Evolutionary conservation across 2,329 filamentous ascomycete genomes (phyloP).

Genomic region (Bipolaris victoriae): DNA sequence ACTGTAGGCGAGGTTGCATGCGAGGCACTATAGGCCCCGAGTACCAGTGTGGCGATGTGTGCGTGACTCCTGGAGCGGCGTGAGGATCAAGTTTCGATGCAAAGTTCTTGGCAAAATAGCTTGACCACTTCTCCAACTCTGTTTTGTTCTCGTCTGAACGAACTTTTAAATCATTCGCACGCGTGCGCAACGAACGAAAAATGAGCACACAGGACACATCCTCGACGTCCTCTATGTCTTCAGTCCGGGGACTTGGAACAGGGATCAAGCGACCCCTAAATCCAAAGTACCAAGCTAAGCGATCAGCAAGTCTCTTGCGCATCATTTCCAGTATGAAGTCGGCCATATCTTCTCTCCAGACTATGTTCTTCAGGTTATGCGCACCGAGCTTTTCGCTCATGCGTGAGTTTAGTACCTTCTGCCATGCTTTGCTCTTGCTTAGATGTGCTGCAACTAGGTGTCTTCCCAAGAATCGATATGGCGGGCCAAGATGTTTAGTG

Average conservation of each 20-base stretch:
- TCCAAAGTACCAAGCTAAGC: constrained; percentile 46
- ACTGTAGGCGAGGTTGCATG: constrained; percentile 36
- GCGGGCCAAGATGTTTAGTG: constrained; percentile 30
- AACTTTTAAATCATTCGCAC: constrained; percentile 31
- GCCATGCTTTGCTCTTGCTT: constrained; percentile 32
- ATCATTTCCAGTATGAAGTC: constrained; percentile 50
- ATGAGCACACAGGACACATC: constrained; percentile 39
- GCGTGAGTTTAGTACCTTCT: constrained; percentile 28
- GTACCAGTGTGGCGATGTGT: constrained; percentile 38
- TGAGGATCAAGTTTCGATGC: constrained; percentile 35
- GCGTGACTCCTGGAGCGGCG: constrained; percentile 26
- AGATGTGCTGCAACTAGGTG: constrained; percentile 24
- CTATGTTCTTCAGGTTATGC: constrained; percentile 41
- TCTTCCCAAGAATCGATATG: constrained; percentile 31
- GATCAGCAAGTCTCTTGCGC: constrained; percentile 44
- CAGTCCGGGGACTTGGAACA: constrained; percentile 26
- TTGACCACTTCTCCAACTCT: constrained; percentile 33
- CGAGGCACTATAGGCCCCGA: constrained; percentile 31
- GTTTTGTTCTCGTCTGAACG: constrained; percentile 20
- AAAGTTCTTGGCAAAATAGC: constrained; percentile 24
- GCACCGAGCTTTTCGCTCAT: constrained; percentile 44
- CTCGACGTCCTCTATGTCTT: constrained; percentile 34
- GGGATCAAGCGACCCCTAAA: constrained; percentile 31
- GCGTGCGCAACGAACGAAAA: constrained; percentile 33
- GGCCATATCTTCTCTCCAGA: constrained; percentile 58